These are phyloP conservation scores for Stephania japonica DNA, from an alignment of 164 flowering plant genomes.

Conservation along the genomic window DNA sequence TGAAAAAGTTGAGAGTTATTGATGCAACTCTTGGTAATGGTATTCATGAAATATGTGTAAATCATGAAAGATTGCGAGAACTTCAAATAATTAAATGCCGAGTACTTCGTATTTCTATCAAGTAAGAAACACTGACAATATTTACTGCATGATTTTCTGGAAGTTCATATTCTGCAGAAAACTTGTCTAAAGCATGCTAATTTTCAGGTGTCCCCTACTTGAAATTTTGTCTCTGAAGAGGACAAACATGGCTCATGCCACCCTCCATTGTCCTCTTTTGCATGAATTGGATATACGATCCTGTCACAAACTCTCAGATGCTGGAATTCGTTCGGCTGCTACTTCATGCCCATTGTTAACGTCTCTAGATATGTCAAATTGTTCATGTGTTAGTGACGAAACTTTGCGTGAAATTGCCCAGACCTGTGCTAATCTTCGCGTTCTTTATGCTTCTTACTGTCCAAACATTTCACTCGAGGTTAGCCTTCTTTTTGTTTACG, in stretches of 20 bases:
- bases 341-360: conserved; percentile 69
- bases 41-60: conserved; percentile 67
- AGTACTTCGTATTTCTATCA: conserved; percentile 67
- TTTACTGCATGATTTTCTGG: background rate
- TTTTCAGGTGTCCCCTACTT: conserved; percentile 84
- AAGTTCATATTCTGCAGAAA: background rate
- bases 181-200: conserved; percentile 10
- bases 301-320: conserved; percentile 95
- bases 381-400: conserved; percentile 90
- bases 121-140: conserved; percentile 30
- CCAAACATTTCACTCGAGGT: conserved; percentile 96
- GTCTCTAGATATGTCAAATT: conserved; percentile 82
- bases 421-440: conserved; percentile 51
- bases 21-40: conserved; percentile 81
- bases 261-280: conserved; percentile 69
- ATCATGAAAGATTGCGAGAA: conserved; percentile 64
- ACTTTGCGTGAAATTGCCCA: conserved; percentile 75
- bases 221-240: conserved; percentile 83
- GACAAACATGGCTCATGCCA: conserved; percentile 83
- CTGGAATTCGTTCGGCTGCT: conserved; percentile 83
- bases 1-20: conserved; percentile 52
- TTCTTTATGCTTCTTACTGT: conserved; percentile 93
- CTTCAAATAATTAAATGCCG: conserved; percentile 82
- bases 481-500: conserved; percentile 10
- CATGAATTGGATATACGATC: conserved; percentile 74